Evolutionary conservation across 768 basidiomycete genomes (phyloP), one percentile per base, ranked within the genome.

Genomic region (Chalciporus chontae): DNA sequence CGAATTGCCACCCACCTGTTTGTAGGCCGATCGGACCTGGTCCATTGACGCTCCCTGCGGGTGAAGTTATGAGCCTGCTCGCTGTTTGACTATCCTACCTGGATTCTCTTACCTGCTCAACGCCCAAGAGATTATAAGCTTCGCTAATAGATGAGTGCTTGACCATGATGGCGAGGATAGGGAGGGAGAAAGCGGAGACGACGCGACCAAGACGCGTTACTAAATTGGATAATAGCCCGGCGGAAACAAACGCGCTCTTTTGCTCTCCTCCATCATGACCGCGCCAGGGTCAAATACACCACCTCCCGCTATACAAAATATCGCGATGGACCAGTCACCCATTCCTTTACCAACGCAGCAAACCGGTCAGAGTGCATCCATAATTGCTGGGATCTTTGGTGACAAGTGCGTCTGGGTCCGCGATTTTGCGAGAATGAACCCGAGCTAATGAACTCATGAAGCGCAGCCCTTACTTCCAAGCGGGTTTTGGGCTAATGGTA

Each of bases 401-500:
- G 82, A 86, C 73, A 88, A 88, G 86, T 88, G 65, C 71, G 85
- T 75, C 44, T 50, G 3, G 7, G 23, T 26, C n/a, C 50, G 43
- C 15, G n/a, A 45, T 36, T 40, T 55, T 24, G 27, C 17, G 5
- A 14, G 46, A 38, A 26, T 47, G 34, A 45, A 23, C 44, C 40
- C 34, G 29, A 45, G 19, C 49, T 55, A 48, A 68, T 56, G n/a
- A 51, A 40, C 53, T 48, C 54, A 62, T 71, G 64, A 78, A 78
- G 71, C 60, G 63, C 60, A 99, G 96, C 66, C 95, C 93, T 32
- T 94, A 93, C 73, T 98, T 99, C 65, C 91, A 95, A 65, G 96
- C 95, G 42, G 95, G 96, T 23, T 97, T 97, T 61, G 96, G 95
- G 31, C 79, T 99, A 32, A 94, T 98, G 94, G 95, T 94, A 57